phyloP scores from a whole-genome alignment of 805 yeast species.

The Saccharomycopsis oosterbeekiorum region DNA sequence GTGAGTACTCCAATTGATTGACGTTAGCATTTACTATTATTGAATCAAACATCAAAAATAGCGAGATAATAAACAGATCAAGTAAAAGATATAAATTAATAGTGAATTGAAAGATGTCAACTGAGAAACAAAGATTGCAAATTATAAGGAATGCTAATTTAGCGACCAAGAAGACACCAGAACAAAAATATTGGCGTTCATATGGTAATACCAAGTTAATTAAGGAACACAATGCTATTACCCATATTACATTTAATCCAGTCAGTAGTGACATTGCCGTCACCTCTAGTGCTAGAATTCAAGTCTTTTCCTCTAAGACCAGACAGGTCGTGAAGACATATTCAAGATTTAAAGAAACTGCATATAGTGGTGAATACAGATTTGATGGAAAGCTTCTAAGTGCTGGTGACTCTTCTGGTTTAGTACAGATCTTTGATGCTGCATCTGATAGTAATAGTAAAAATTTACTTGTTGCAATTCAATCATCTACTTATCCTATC shows the following conservation, averaged over 20 bases:
- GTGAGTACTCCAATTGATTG: neutral
- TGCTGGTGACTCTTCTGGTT: conserved; percentile 93
- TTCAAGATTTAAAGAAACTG: conserved; percentile 82
- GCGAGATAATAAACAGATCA: neutral
- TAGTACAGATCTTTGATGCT: conserved; percentile 85
- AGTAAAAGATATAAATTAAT: neutral
- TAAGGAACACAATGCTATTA: conserved; percentile 87
- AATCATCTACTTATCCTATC: conserved; percentile 79
- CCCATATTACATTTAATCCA: conserved; percentile 83
- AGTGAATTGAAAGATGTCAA: conserved; percentile 45
- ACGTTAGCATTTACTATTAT: neutral
- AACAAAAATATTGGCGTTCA: conserved; percentile 89
- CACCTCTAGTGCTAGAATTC: conserved; percentile 84
- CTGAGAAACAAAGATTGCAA: conserved; percentile 53
- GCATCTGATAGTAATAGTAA: conserved; percentile 45
- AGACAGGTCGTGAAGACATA: conserved; percentile 84
- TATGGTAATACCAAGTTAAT: conserved; percentile 78
- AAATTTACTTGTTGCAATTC: conserved; percentile 65
- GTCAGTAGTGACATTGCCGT: conserved; percentile 86
- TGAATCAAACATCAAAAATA: neutral
- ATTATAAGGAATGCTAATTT: conserved; percentile 63
- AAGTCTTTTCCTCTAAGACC: conserved; percentile 87
- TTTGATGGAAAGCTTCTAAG: conserved; percentile 84
- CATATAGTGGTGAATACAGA: conserved; percentile 84
- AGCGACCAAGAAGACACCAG: conserved; percentile 82